A percentile compares a stretch with the other conserved stretches of the same genome.
Evolutionary conservation across 2,329 filamentous ascomycete genomes (phyloP).

Genomic region (Colletotrichum acutatum): DNA sequence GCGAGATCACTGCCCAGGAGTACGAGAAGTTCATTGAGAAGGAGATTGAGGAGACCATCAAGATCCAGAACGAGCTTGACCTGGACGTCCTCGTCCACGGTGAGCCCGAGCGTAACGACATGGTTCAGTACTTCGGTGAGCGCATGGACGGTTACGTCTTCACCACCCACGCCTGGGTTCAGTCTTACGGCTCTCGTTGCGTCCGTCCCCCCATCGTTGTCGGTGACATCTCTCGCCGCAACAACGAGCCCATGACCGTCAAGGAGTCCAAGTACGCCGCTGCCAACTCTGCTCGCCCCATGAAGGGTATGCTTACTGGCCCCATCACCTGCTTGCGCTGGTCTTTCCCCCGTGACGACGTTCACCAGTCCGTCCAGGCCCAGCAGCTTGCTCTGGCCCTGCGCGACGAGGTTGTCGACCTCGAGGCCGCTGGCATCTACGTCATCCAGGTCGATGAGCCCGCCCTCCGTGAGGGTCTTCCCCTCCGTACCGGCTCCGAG

Average conservation of each 20-base stretch:
- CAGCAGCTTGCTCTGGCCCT: conserved; percentile 98
- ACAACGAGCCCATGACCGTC: conserved; percentile 87
- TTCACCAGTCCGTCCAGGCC: conserved; percentile 98
- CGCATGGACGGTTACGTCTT: conserved; percentile 96
- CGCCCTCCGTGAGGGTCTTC: conserved; percentile 98
- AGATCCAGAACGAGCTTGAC: conserved; percentile 97
- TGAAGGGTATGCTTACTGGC: conserved; percentile 99
- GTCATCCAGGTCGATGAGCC: conserved; percentile 99
- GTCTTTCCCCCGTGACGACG: conserved; percentile 99
- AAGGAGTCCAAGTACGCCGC: conserved; percentile 99
- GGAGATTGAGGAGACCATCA: conserved; percentile 95
- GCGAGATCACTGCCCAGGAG: conserved; percentile 89
- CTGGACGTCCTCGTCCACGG: conserved; percentile 98
- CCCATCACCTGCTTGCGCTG: conserved; percentile 98
- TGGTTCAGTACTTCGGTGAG: conserved; percentile 99
- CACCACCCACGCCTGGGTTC: conserved; percentile 99
- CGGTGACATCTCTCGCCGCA: conserved; percentile 96
- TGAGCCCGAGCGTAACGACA: conserved; percentile 99
- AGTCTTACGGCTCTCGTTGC: conserved; percentile 98
- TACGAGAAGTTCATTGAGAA: conserved; percentile 99
- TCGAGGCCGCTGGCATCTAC: conserved; percentile 94
- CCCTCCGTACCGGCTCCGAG: conserved; percentile 92
- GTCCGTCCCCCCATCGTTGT: conserved; percentile 98
- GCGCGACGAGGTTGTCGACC: conserved; percentile 97
- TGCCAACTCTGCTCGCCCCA: conserved; percentile 96